Base-by-base conservation (phyloP, 257 asterid species). In the Fraxinus quadrangulata region DNA sequence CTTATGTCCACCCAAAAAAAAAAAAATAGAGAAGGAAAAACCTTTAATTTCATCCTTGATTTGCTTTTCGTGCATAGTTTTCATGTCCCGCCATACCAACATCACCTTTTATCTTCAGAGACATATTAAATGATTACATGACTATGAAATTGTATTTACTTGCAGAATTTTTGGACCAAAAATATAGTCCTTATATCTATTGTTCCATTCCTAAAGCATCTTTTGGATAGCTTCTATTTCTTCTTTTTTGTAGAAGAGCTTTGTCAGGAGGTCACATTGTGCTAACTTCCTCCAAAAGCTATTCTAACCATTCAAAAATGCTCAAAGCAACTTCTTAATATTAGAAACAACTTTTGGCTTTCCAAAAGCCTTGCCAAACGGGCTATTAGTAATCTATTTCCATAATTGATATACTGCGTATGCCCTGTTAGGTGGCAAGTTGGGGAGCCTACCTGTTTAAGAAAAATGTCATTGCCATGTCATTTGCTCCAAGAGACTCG, bases 381-480 rank as follows among this genome's bases (percentile, higher is more conserved):
- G 51, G 17, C 1, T 3, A 2, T 40, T 67, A 67, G 42, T 42
- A 26, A 71, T 42, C 23, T 42, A 23, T 26, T 30, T 8, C 16
- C 28, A 51, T 19, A 14, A 23, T 28, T 39, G 21, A 40, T 72
- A n/a, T 68, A 24, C 66, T 63, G 12, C 5, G n/a, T 23, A 39
- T 59, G 66, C 19, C 19, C 4, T 73, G 47, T 16, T 67, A 84
- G 88, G 90, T 86, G 19, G 90, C 88, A 12, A 86, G 90, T 80
- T 86, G 79, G 83, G 88, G 90, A 17, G 90, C 90, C 14, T 84
- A 86, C 76, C 73, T 86, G 78, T 80, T 82, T 74, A 82, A 80
- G 82, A 86, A 82, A 78, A 84, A 86, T 75, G 90, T 86, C 19
- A 77, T 84, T 79, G 75, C 89, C 49, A 86, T 86, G 89, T 86